Conservation (phyloP, 805 yeast genomes). For the Metschnikowia cubensis region DNA sequence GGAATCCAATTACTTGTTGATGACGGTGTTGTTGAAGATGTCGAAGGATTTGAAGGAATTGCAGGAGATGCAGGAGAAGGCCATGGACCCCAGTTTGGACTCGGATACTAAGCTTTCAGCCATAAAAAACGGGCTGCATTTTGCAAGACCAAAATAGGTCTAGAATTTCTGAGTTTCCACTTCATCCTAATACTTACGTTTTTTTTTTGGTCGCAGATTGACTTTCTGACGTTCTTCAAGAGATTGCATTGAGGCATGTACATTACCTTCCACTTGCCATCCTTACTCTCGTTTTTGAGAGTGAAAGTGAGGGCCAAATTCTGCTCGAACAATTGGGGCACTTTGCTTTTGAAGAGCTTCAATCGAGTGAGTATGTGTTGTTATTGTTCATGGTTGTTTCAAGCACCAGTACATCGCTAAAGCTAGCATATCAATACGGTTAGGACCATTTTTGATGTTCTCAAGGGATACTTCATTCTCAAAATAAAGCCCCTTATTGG, state of each 20-base stretch:
- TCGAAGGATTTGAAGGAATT: constrained; percentile 18
- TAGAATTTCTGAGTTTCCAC: not conserved
- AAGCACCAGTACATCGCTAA: not conserved
- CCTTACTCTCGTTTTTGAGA: constrained; percentile 4
- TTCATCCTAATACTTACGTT: no score
- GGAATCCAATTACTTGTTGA: constrained; percentile 61
- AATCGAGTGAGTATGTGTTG: constrained; percentile 17
- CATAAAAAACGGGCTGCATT: not conserved
- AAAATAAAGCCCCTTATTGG: constrained; percentile 22
- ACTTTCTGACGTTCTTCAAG: no score
- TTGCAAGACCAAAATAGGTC: no score
- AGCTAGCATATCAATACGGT: not conserved
- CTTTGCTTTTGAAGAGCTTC: constrained; percentile 16
- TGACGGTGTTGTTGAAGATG: constrained; percentile 28
- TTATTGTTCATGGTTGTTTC: constrained; percentile 14
- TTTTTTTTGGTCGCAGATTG: no score
- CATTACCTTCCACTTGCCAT: no score
- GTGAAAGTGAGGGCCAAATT: constrained; percentile 7
- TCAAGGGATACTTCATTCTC: constrained; percentile 20
- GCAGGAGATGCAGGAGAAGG: constrained; percentile 3
- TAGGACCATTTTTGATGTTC: constrained; percentile 3
- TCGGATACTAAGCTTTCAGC: not conserved
- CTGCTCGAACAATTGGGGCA: constrained; percentile 12
- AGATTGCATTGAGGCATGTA: no score
- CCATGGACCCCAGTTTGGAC: not conserved